Evolutionary conservation across 73 alveolate genomes (phyloP).

Genomic region (Tetrahymena borealis): DNA sequence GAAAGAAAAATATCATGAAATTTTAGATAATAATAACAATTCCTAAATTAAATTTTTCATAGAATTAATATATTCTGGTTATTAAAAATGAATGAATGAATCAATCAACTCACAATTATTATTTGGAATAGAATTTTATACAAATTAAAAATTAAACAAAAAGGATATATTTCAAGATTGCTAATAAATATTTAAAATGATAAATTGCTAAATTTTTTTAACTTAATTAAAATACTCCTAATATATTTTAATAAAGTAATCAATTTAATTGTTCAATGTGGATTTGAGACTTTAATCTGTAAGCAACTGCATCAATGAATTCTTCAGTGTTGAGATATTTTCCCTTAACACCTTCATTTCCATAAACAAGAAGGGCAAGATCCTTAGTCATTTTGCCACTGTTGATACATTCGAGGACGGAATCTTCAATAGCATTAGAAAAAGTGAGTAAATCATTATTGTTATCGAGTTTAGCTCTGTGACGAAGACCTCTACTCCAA

Average conservation of each 20-base stretch:
- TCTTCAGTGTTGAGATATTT: constrained; percentile 33
- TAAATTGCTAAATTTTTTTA: too few species aligned
- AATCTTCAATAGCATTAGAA: constrained; percentile 57
- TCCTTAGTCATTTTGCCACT: constrained; percentile 81
- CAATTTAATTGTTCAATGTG: neutral
- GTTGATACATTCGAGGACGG: constrained; percentile 56
- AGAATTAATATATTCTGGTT: too few species aligned
- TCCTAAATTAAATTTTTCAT: too few species aligned
- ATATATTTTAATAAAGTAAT: neutral
- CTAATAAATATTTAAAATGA: too few species aligned
- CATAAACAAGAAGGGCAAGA: constrained; percentile 69
- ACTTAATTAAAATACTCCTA: too few species aligned
- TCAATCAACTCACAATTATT: too few species aligned
- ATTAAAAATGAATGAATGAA: too few species aligned
- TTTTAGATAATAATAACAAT: too few species aligned
- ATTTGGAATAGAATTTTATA: too few species aligned
- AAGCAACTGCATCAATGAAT: constrained; percentile 42
- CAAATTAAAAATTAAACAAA: too few species aligned
- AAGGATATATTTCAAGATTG: too few species aligned
- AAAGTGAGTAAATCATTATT: constrained; percentile 43
- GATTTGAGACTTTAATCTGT: neutral
- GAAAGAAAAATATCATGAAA: too few species aligned
- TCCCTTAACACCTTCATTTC: constrained; percentile 12
- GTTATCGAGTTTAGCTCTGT: constrained; percentile 69
- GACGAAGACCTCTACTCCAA: constrained; percentile 77